A percentile compares a stretch with the other conserved stretches of the same genome.
phyloP scores from a whole-genome alignment of 768 basidiomycete species.

The Tephrocybe sp. region DNA sequence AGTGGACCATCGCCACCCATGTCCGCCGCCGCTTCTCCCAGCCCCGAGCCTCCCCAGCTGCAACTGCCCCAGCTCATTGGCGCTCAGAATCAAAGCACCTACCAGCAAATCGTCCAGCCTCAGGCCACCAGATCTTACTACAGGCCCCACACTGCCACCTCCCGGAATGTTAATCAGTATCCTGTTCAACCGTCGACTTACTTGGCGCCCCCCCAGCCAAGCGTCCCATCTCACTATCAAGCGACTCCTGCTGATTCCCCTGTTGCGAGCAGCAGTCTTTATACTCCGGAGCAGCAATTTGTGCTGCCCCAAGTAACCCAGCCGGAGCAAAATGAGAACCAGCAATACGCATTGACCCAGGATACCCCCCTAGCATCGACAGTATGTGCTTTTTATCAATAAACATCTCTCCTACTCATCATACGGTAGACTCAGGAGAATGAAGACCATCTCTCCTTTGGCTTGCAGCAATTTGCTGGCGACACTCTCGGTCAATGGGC shows the following conservation, averaged over 20 bases:
- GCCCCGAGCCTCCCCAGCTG: conserved; percentile 19
- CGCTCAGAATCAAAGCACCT: conserved; percentile 5
- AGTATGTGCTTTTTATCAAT: neutral
- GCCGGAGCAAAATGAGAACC: conserved; percentile 1
- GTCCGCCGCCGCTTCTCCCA: conserved; percentile 51
- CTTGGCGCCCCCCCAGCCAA: neutral
- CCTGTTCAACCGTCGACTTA: neutral
- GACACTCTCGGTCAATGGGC: conserved; percentile 11
- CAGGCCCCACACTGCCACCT: conserved; percentile 1
- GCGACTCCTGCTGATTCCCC: neutral
- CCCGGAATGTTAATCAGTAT: neutral
- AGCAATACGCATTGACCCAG: conserved; percentile 8
- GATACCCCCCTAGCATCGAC: neutral
- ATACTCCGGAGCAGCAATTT: conserved; percentile 1
- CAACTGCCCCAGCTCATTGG: neutral
- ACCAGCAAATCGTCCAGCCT: neutral
- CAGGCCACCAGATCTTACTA: conserved; percentile 8
- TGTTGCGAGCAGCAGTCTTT: neutral
- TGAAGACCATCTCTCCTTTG: conserved; percentile 8
- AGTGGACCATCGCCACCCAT: conserved; percentile 53
- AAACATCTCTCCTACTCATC: neutral
- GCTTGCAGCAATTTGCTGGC: conserved; percentile 11
- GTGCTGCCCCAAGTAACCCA: neutral
- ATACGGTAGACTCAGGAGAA: conserved; percentile 1
- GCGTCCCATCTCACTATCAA: conserved; percentile 1